Evolutionary conservation across 225 moss, liverwort and hornwort species (phyloP), one percentile per base, ranked within the genome.

Genomic region (Polytrichum formosum): DNA sequence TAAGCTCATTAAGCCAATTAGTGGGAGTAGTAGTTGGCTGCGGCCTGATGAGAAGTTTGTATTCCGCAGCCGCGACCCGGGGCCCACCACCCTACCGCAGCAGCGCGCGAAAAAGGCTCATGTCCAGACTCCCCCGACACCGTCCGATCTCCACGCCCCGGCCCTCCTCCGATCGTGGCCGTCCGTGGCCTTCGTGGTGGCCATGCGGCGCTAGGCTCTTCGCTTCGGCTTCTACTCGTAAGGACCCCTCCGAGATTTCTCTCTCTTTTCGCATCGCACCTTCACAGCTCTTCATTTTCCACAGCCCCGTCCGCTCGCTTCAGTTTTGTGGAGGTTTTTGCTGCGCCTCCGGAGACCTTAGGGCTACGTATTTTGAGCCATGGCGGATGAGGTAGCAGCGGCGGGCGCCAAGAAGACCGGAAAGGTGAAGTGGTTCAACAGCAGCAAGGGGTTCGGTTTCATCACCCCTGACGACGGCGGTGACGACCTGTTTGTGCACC

Each of bases 381-480:
- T 96, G 96, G 91, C 91, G 83, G 96, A 93, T 3, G 95, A 93
- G 63, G 80, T 61, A 0, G 82, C 70, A 61, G 70, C 77, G 67
- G 73, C 72, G 6, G 81, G 79, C 19, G 71, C 77, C 75, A 95
- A 93, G 90, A 89, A 96, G 87, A 81, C 90, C 73, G 96, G 96
- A n/a, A 96, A 96, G 91, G 96, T 96, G 79, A 96, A 96, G 79
- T 96, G 96, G 96, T 96, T 96, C 74, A 96, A 96, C 75, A 96
- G 96, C 78, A 91, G 91, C 81, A 96, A 96, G 75, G 96, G 96
- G 8, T 96, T 96, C 70, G 96, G 96, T 26, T 96, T 96, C 75
- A 96, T 96, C 74, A 96, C 96, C 2, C 96, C 96, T 3, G 96
- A 93, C 55, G 93, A 96, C 58, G 96, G 90, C 6, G 96, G 96